Conservation (phyloP, 2,329 filamentous ascomycete species). For the Curvularia sp. region DNA sequence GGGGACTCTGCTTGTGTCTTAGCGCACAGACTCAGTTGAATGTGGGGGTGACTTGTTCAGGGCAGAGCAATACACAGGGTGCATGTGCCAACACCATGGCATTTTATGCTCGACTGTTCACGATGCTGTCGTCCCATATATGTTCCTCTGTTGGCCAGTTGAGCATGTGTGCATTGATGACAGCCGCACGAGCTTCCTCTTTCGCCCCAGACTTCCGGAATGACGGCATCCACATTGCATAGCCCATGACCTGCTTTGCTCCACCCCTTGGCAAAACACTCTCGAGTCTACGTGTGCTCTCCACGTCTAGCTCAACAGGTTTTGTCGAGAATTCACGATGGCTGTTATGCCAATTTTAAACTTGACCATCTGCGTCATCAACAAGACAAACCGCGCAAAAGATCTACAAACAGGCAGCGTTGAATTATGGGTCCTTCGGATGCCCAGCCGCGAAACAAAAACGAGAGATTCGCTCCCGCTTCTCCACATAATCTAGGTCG, state of each 20-base stretch:
- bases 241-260: not conserved
- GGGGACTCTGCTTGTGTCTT: constrained; percentile 9
- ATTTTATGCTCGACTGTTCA: not conserved
- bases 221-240: not conserved
- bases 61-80: constrained; percentile 6
- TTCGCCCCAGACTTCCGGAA: not conserved
- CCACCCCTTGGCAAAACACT: not conserved
- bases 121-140: not conserved
- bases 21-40: constrained; percentile 11
- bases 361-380: not conserved
- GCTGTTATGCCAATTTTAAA: not conserved
- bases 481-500: constrained; percentile 6
- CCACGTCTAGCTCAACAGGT: not conserved
- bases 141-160: not conserved
- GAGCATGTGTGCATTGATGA: not conserved
- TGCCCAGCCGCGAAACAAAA: not conserved
- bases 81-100: not conserved
- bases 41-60: constrained; percentile 7
- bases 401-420: constrained; percentile 2
- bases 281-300: not conserved
- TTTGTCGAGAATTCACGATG: not conserved
- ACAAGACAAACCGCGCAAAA: not conserved
- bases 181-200: not conserved
- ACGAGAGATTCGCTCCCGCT: not conserved
- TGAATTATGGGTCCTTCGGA: not conserved